A percentile compares a stretch with the other conserved stretches of the same genome.
phyloP scores from a whole-genome alignment of 495 filamentous ascomycete genomes.

The Aspergillus panamensis region DNA sequence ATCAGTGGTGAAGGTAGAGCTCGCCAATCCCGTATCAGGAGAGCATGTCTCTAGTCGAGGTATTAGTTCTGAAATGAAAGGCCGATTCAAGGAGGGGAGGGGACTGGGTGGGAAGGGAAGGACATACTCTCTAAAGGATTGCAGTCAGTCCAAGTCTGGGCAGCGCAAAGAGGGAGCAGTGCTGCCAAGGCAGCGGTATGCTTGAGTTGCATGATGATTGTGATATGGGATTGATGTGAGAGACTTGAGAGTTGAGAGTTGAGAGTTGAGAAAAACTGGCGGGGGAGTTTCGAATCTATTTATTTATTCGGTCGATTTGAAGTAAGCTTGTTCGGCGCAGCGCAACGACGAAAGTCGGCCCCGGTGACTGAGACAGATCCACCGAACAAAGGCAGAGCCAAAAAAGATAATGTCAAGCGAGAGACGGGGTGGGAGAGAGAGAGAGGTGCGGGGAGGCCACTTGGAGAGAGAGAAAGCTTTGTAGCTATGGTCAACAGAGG shows the following conservation, averaged over 20 bases:
- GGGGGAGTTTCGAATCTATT: constrained; percentile 5
- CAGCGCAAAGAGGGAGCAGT: constrained; percentile 34
- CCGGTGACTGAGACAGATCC: not conserved
- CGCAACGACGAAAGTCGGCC: constrained; percentile 8
- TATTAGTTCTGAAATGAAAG: constrained; percentile 4
- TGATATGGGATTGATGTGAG: constrained; percentile 4
- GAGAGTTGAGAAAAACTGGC: not conserved
- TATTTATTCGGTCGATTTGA: constrained; percentile 5
- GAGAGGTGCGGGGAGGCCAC: too few relatives aligned
- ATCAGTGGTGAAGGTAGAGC: constrained; percentile 55
- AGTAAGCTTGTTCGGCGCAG: constrained; percentile 4
- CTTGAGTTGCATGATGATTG: constrained; percentile 33
- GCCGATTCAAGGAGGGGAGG: not conserved
- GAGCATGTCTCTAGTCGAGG: constrained; percentile 48
- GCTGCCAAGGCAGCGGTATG: constrained; percentile 37
- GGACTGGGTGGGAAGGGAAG: not conserved
- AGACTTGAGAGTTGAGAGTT: too few relatives aligned
- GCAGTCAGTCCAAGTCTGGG: constrained; percentile 48
- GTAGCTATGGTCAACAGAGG: constrained; percentile 7
- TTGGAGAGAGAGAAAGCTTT: not conserved
- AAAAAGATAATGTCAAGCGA: not conserved
- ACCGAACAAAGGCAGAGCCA: not conserved
- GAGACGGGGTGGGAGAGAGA: too few relatives aligned
- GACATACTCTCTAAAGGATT: constrained; percentile 37
- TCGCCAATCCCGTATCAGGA: constrained; percentile 59